A percentile compares a stretch with the other conserved stretches of the same genome.
phyloP scores from a whole-genome alignment of 257 asterid species.

The Solanum arcanum region DNA sequence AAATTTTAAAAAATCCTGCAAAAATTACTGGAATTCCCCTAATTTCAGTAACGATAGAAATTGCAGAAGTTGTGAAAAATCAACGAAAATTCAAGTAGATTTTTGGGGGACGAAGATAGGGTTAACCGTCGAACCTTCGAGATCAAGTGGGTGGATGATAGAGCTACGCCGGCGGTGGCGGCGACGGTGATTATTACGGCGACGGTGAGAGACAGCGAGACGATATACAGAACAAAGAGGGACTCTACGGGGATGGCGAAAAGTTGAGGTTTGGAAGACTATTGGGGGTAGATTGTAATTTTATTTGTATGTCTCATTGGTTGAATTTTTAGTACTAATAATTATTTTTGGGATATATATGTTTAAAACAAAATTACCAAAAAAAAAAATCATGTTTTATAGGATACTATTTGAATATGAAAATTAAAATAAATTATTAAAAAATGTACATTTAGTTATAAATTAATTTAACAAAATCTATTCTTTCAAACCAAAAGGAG shows the following conservation, averaged over 20 bases:
- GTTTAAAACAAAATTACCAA: neutral
- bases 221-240: neutral
- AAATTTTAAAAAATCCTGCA: neutral
- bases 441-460: neutral
- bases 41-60: neutral
- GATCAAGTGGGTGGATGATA: neutral
- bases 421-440: neutral
- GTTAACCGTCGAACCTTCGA: neutral
- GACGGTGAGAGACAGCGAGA: neutral
- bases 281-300: neutral
- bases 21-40: neutral
- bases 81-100: neutral
- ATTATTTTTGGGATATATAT: neutral
- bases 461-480: neutral
- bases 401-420: neutral
- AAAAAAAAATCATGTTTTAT: neutral
- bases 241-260: neutral
- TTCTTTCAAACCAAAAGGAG: neutral
- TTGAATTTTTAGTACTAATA: neutral
- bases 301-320: neutral
- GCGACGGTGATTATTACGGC: neutral
- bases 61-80: neutral
- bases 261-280: neutral
- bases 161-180: neutral
- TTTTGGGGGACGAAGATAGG: neutral